Conservation (phyloP, 768 basidiomycete genomes). For the Dentipellis fragilis region DNA sequence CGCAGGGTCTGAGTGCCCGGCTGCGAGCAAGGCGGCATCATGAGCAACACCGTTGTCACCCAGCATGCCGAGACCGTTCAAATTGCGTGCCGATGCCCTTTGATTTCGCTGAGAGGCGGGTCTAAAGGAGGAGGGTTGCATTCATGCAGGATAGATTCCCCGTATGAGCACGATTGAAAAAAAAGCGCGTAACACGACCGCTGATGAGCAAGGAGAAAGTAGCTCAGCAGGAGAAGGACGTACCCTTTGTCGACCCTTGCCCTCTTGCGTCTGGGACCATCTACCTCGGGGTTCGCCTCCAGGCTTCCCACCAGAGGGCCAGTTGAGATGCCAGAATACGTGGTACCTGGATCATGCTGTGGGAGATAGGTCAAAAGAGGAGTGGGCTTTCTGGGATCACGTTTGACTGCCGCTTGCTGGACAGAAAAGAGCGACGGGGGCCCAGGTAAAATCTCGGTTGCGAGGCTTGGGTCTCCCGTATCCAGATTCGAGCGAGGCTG, state of each 20-base stretch:
- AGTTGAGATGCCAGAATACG: conserved; percentile 70
- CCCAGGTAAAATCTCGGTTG: conserved; percentile 85
- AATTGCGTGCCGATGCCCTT: too few relatives aligned
- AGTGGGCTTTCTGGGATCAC: conserved; percentile 72
- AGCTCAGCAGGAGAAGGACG: conserved; percentile 28
- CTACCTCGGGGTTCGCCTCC: conserved; percentile 41
- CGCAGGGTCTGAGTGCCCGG: too few relatives aligned
- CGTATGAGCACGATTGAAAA: too few relatives aligned
- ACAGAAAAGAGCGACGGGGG: conserved; percentile 68
- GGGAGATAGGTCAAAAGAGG: conserved; percentile 72
- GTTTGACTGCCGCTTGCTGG: conserved; percentile 57
- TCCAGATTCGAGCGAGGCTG: conserved; percentile 79
- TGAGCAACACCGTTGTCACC: too few relatives aligned
- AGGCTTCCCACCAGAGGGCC: conserved; percentile 36
- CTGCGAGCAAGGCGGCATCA: too few relatives aligned
- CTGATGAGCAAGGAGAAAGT: too few relatives aligned
- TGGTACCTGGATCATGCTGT: conserved; percentile 77
- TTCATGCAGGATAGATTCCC: too few relatives aligned
- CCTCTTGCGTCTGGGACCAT: conserved; percentile 63
- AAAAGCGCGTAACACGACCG: too few relatives aligned
- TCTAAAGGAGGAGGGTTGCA: too few relatives aligned
- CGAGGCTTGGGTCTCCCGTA: conserved; percentile 42
- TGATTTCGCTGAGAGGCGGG: too few relatives aligned
- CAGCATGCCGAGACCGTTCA: too few relatives aligned
- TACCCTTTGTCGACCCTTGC: conserved; percentile 67